Evolutionary conservation across 805 yeast genomes (phyloP).

Genomic region (Candida argentea): DNA sequence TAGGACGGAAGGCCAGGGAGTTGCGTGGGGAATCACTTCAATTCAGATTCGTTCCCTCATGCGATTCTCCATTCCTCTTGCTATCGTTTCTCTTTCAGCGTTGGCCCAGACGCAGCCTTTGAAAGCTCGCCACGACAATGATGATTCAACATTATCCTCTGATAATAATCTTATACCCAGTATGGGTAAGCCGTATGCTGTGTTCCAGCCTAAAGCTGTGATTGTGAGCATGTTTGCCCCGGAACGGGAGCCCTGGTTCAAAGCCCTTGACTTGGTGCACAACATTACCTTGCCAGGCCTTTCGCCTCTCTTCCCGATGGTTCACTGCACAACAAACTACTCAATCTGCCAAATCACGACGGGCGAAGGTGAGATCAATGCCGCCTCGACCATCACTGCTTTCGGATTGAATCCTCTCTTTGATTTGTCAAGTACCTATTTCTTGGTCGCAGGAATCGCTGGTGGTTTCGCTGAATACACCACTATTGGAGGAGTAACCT

Average conservation of each 20-base stretch:
- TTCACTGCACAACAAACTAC: slow-evolving; percentile 45
- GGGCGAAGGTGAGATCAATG: slow-evolving; percentile 65
- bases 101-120: slow-evolving; percentile 10
- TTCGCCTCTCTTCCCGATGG: slow-evolving; percentile 47
- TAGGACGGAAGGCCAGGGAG: too few species aligned
- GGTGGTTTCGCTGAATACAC: slow-evolving; percentile 50
- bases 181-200: slow-evolving; percentile 21
- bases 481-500: slow-evolving; percentile 51
- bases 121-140: slow-evolving; percentile 6
- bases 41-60: too few species aligned
- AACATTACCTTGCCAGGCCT: slow-evolving; percentile 58
- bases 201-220: slow-evolving; percentile 43
- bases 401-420: slow-evolving; percentile 43
- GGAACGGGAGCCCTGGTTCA: slow-evolving; percentile 46
- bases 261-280: slow-evolving; percentile 35
- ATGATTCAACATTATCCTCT: too few species aligned
- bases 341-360: slow-evolving; percentile 51
- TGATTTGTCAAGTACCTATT: slow-evolving; percentile 51
- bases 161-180: slow-evolving; percentile 13
- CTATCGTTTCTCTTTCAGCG: slow-evolving; percentile 6
- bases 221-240: slow-evolving; percentile 45
- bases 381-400: slow-evolving; percentile 50
- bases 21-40: too few species aligned
- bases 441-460: slow-evolving; percentile 56
- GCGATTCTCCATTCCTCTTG: too few species aligned